Base-by-base conservation (phyloP, 352 stramenopile genomes). In the Phytophthora constricta region DNA sequence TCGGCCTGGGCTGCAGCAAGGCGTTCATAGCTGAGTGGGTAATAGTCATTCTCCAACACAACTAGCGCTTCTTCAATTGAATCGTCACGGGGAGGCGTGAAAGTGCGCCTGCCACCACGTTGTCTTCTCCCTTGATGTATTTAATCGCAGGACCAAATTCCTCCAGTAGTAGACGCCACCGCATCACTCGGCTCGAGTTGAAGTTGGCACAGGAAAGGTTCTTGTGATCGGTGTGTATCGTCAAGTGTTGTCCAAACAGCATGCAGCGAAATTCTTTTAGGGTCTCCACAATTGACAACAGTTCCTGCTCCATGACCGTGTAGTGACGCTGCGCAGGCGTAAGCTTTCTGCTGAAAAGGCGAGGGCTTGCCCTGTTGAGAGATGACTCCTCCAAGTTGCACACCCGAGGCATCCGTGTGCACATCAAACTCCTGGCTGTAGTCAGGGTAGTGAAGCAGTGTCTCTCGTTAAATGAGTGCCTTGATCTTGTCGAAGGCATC, bases 121-220 rank as follows among this genome's bases (percentile, higher is more conserved):
- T 53, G 26, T 54, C 27, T 7, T n/a, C 11, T 4, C 55, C 55
- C 10, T 53, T 34, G 2, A 54, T 62, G 28, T 53, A 54, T 5
- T 37, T 7, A 17, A 62, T 62, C 2, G 20, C 43, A 33, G 55
- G 43, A 0, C 55, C 26, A 54, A 62, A 61, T 28, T 46, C 43
- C 17, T 62, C 42, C 19, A 49, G n/a, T 16, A 60, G 28, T 9
- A 51, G 39, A 42, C 53, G 37, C 39, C 37, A 60, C 4, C 39
- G 55, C 55, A 62, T 47, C 14, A 54, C 26, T 5, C 43, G 26
- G 4, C 27, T 16, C 1, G 42, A 52, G 11, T 10, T 37, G 23
- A 48, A 54, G 45, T 54, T 62, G 16, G 42, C 17, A 25, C 43
- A 62, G 5, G 42, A 62, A 16, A 53, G 19, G 13, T 62, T 62